phyloP scores from a whole-genome alignment of 495 filamentous ascomycete genomes.

The Choiromyces venosus region DNA sequence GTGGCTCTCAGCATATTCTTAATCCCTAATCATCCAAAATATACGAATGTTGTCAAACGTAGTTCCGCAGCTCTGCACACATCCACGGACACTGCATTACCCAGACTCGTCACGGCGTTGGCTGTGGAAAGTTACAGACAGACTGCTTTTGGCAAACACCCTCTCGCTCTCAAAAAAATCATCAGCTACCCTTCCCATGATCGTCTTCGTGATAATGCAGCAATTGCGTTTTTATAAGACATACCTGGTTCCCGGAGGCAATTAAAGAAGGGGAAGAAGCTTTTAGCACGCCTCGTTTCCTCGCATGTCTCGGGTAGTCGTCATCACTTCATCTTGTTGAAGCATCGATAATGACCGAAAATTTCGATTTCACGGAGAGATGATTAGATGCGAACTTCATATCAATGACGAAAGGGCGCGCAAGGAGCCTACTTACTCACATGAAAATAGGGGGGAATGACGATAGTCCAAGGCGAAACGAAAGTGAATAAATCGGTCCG shows the following conservation, averaged over 20 bases:
- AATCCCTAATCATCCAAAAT: neutral
- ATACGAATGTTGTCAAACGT: neutral
- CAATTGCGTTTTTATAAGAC: neutral
- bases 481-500: neutral
- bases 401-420: conserved; percentile 1
- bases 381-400: neutral
- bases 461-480: neutral
- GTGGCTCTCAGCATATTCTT: conserved; percentile 13
- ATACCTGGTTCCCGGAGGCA: neutral
- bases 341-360: neutral
- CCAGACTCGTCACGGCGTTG: neutral
- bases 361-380: conserved; percentile 1
- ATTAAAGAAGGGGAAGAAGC: neutral
- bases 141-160: neutral
- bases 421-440: neutral
- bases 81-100: neutral
- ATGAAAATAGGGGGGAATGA: neutral
- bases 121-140: neutral
- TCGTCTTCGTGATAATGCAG: neutral
- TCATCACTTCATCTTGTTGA: neutral
- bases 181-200: neutral
- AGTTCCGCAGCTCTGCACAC: neutral
- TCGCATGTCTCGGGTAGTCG: neutral
- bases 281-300: neutral
- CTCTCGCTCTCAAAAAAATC: neutral